Evolutionary conservation across 1,284 basidiomycete species (phyloP), one percentile per base, ranked within the genome.

Genomic region (Melampsora occidentalis): DNA sequence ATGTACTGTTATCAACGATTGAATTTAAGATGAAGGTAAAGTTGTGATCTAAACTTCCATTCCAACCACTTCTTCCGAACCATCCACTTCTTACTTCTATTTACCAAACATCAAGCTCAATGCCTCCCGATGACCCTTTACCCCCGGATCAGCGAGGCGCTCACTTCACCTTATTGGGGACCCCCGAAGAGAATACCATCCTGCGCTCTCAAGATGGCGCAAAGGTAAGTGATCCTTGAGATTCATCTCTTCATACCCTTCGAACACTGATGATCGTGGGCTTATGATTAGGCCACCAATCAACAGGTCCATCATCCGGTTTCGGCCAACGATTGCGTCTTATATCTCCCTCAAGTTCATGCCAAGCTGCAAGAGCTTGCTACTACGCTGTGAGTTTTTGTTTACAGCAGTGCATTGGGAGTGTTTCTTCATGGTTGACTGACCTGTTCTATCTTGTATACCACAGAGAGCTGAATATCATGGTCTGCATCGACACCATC

Each of bases 401-500:
- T 22, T 59, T 59, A 10, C 28, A 25, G 20, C 9, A 25, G 22
- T 59, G 28, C 28, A 3, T 25, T 59, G 5, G 16, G 5, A 59
- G 57, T 31, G 28, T 31, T 20, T 25, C n/a, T 59, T 3, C 22
- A 59, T 25, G 20, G 57, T 22, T 5, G n/a, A 25, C 28, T 59
- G 57, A 25, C 7, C 10, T n/a, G 10, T 22, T 10, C n/a, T 1
- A 59, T 3, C 4, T 20, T 25, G 48, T 14, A 53, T 31, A 18
- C 42, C 42, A 16, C 42, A 46, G 42, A 81, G 84, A 93, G 71
- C 93, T 94, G 79, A 87, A 90, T 82, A 89, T 90, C 16, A 85
- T 92, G 25, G 68, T 59, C 16, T n/a, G 63, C 69, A 28, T 25
- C 59, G 63, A 57, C 59, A 5, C 25, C 14, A 42, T n/a, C 66